A percentile compares a stretch with the other conserved stretches of the same genome.
phyloP scores from a whole-genome alignment of 768 basidiomycete genomes.

The Tylopilus cervinicoccineus region DNA sequence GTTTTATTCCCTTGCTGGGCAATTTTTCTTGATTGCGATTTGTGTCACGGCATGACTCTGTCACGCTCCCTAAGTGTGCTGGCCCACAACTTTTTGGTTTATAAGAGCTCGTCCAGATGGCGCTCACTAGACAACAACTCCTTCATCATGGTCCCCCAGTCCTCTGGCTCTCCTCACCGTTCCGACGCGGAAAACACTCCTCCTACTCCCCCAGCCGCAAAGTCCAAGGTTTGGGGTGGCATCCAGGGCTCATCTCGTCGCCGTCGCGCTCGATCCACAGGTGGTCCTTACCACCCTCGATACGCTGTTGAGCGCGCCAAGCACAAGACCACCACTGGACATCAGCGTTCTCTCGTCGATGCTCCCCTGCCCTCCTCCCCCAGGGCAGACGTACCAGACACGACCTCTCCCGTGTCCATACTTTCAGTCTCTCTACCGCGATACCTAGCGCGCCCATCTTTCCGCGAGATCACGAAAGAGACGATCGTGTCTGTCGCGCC shows the following conservation, averaged over 20 bases:
- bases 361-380: constrained; percentile 26
- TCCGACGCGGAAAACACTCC: constrained; percentile 34
- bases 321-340: constrained; percentile 23
- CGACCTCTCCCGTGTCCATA: constrained; percentile 6
- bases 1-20: constrained; percentile 13
- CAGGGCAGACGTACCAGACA: constrained; percentile 4
- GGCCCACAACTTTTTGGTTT: constrained; percentile 14
- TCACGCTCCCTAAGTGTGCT: constrained; percentile 18
- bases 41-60: constrained; percentile 26
- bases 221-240: constrained; percentile 23
- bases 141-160: constrained; percentile 26
- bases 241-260: constrained; percentile 35
- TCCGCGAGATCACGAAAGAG: constrained; percentile 10
- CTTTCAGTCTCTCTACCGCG: constrained; percentile 19
- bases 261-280: constrained; percentile 36
- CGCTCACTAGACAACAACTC: neutral
- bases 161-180: constrained; percentile 20
- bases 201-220: constrained; percentile 13
- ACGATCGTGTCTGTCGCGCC: constrained; percentile 22
- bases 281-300: constrained; percentile 28
- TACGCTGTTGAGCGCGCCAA: constrained; percentile 39
- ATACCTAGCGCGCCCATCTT: constrained; percentile 20
- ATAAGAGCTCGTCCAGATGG: constrained; percentile 23
- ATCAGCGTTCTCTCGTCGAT: constrained; percentile 20
- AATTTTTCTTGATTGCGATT: constrained; percentile 30